Evolutionary conservation across 257 asterid genomes (phyloP), one percentile per base, ranked within the genome.

Genomic region (Asclepias syriaca): DNA sequence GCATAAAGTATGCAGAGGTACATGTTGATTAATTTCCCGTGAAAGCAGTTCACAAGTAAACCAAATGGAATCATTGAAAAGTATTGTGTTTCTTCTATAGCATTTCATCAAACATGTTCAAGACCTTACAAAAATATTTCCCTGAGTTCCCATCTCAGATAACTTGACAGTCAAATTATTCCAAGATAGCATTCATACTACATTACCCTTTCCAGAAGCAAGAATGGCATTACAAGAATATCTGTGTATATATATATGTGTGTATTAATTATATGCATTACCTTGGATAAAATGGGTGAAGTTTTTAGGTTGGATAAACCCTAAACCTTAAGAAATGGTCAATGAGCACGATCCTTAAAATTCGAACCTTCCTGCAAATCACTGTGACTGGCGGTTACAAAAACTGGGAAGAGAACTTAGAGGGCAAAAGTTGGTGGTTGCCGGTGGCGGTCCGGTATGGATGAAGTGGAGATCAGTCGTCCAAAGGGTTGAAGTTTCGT

Each of bases 61-160:
- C 24, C 39, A 48, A 37, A 1, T 27, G 1, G 59, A 29, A 10
- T 37, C 48, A 43, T 22, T 63, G n/a, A 37, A 46, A 61, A 6
- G 60, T 29, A 55, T 55, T 53, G 21, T 48, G 21, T 13, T 15
- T 69, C 1, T 15, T 69, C 1, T 14, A 0, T 40, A 39, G 57
- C 76, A 72, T 72, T 72, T 72, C 50, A 13, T 72, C 70, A 63
- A 63, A 34, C 76, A 72, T 4, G 5, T 63, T 34, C 49, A 58
- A 12, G 15, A 43, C 51, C 45, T 1, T 32, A 5, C 27, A 32
- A 49, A 18, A 49, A 50, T 24, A 11, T 18, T 29, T 72, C 29
- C 37, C 61, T 40, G 6, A 4, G 16, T 22, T 24, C 48, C 68
- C 19, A 43, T 43, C 48, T 43, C 11, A 8, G 48, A 43, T 43